These are phyloP conservation scores for Fonsecaea nubica DNA, from an alignment of 2,329 filamentous ascomycete genomes.

Conservation along the genomic window DNA sequence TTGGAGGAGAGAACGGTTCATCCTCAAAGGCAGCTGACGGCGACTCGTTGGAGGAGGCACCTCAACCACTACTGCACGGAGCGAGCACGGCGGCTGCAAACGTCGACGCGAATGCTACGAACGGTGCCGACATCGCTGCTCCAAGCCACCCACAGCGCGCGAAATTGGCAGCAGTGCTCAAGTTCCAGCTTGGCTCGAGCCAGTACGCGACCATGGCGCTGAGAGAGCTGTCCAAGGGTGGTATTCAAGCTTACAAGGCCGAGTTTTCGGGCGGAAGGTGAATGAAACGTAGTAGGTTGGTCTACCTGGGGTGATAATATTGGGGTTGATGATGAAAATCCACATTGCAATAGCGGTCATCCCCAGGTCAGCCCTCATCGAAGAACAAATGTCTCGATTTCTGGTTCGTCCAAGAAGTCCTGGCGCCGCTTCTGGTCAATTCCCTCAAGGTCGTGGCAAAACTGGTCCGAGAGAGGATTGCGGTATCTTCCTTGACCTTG, in stretches of 20 bases:
- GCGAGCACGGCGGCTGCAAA: background rate
- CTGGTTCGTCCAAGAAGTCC: no score
- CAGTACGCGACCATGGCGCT: conserved; percentile 86
- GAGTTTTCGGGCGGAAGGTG: conserved; percentile 62
- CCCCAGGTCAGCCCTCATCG: no score
- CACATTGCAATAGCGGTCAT: no score
- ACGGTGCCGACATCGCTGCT: background rate
- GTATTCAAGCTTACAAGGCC: conserved; percentile 66
- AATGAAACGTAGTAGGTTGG: background rate
- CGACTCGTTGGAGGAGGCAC: background rate
- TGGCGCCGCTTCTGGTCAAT: no score
- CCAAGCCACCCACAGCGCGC: background rate
- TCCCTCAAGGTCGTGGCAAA: no score
- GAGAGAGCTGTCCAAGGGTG: conserved; percentile 77
- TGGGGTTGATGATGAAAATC: no score
- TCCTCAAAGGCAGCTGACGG: background rate
- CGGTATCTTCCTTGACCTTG: no score
- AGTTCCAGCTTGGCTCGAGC: conserved; percentile 76
- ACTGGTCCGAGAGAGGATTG: no score
- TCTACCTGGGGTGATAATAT: no score
- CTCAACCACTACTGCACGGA: background rate
- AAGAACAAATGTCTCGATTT: no score
- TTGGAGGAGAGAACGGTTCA: conserved; percentile 23
- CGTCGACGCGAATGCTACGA: background rate
- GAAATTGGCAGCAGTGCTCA: conserved; percentile 56